A percentile compares a stretch with the other conserved stretches of the same genome.
Conservation (phyloP, 2,329 filamentous ascomycete genomes). For the Sphaerulina vaccinii region DNA sequence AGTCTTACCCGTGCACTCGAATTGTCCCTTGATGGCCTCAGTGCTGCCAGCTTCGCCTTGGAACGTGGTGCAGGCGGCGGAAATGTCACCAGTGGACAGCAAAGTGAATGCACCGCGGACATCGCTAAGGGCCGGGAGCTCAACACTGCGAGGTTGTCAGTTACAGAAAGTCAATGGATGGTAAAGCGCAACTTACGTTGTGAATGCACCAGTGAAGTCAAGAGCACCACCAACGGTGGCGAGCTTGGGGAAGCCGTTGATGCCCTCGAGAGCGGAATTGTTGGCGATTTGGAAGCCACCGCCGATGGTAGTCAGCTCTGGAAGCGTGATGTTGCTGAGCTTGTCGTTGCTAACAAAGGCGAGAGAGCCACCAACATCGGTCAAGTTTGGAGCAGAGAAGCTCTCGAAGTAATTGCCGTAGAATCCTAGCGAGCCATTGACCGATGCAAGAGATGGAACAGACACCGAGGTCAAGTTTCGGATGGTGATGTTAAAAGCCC, state of each 20-base stretch:
- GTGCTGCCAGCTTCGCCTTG: constrained; percentile 40
- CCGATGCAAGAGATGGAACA: constrained; percentile 67
- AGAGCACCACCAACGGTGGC: constrained; percentile 73
- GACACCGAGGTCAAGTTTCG: constrained; percentile 73
- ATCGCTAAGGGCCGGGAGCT: constrained; percentile 57
- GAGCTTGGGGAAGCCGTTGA: constrained; percentile 69
- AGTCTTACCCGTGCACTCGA: constrained; percentile 42
- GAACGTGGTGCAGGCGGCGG: constrained; percentile 43
- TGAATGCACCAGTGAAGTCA: constrained; percentile 81
- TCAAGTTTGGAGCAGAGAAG: constrained; percentile 69
- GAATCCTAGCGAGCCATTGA: constrained; percentile 80
- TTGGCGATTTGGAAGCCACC: constrained; percentile 86
- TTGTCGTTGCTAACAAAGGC: constrained; percentile 57
- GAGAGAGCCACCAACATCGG: constrained; percentile 59
- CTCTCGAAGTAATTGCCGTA: constrained; percentile 71
- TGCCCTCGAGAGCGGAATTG: constrained; percentile 70
- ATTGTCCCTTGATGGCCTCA: constrained; percentile 46
- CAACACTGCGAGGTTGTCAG: constrained; percentile 57
- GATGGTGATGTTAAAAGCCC: constrained; percentile 78
- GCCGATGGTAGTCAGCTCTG: constrained; percentile 63
- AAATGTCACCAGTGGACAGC: constrained; percentile 46
- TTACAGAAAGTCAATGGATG: neutral
- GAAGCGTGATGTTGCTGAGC: constrained; percentile 73
- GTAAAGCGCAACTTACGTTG: constrained; percentile 60
- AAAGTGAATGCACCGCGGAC: constrained; percentile 54